A percentile compares a stretch with the other conserved stretches of the same genome.
Evolutionary conservation across 2,329 filamentous ascomycete genomes (phyloP).

Genomic region (Harringtonia lauricola): DNA sequence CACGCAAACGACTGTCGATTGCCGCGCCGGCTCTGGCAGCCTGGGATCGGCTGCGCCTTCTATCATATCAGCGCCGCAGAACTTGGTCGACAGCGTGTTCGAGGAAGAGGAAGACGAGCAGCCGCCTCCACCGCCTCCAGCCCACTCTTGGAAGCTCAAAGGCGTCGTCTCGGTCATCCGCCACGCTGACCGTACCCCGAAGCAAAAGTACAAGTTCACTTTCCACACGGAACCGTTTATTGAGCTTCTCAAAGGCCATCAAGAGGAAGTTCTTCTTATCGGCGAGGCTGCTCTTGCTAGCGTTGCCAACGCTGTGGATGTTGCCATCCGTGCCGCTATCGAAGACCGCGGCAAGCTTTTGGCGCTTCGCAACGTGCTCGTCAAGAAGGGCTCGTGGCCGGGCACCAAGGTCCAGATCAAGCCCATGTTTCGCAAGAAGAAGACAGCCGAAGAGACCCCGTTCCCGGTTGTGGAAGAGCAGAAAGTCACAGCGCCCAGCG

Average conservation of each 20-base stretch:
- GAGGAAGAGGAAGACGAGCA: conserved; percentile 28
- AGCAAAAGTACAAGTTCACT: conserved; percentile 99
- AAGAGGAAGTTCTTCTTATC: conserved; percentile 90
- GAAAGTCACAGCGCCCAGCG: conserved; percentile 15
- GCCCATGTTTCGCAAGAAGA: conserved; percentile 93
- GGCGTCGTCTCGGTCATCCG: conserved; percentile 94
- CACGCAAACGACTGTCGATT: too few species aligned
- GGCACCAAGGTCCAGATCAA: conserved; percentile 99
- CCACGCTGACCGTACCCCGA: conserved; percentile 93
- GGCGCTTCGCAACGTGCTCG: conserved; percentile 71
- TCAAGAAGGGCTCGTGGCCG: conserved; percentile 87
- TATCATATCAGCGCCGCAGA: background rate
- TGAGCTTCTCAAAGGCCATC: conserved; percentile 84
- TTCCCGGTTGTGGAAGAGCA: conserved; percentile 25
- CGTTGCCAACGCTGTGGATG: conserved; percentile 77
- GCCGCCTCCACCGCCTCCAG: conserved; percentile 59
- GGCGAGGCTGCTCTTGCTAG: conserved; percentile 82
- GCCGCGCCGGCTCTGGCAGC: background rate
- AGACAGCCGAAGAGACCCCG: conserved; percentile 41
- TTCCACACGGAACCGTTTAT: conserved; percentile 97
- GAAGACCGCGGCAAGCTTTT: conserved; percentile 85
- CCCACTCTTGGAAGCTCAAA: conserved; percentile 96
- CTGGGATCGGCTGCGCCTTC: background rate
- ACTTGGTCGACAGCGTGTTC: conserved; percentile 10
- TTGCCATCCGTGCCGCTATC: conserved; percentile 64